Base-by-base conservation (phyloP, 1,284 basidiomycete genomes). In the Chondrostereum purpureum region DNA sequence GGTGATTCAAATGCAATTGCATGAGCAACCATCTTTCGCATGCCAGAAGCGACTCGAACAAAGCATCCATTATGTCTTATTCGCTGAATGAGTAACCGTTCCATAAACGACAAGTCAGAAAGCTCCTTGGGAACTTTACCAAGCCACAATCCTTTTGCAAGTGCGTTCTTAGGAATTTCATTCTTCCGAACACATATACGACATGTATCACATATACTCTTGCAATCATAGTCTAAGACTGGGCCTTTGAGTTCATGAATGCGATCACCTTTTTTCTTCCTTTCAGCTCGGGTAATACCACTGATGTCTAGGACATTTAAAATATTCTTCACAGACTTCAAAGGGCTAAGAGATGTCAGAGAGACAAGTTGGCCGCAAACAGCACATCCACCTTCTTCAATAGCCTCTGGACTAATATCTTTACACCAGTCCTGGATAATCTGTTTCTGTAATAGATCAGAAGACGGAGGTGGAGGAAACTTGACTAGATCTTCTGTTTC, bases 111-210 rank as follows among this genome's bases (percentile, higher is more conserved):
- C 17, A 50, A 37, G 12, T 16, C 5, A 3, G 13, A 4, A 11
- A 50, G 42, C 27, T 43, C 46, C 22, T 34, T 19, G 16, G 49
- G 49, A 36, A 50, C 27, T 3, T 42, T 19, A 6, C 49, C 45
- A 17, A 50, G 39, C 49, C 45, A 50, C 16, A 50, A 39, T 10
- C 40, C 43, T 38, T 50, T 50, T 6, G 49, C 49, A 24, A 50
- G 44, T 34, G 33, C 33, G 16, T 34, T 5, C 16, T 3, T 16
- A 34, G 33, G 33, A n/a, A 34, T 34, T n/a, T 34, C 16, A 34
- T 16, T 5, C 5, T 34, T 34, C 5, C 13, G 5, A n/a, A 34
- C 16, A n/a, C n/a, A 34, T 34, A 16, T n/a, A 4, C 33, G 5
- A 16, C 27, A 33, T 34, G 33, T 5, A 34, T 34, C 33, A 34